Evolutionary conservation across 192 early-diverging fungal genomes (phyloP).

Genomic region (Gryganskiella cystojenkinii): DNA sequence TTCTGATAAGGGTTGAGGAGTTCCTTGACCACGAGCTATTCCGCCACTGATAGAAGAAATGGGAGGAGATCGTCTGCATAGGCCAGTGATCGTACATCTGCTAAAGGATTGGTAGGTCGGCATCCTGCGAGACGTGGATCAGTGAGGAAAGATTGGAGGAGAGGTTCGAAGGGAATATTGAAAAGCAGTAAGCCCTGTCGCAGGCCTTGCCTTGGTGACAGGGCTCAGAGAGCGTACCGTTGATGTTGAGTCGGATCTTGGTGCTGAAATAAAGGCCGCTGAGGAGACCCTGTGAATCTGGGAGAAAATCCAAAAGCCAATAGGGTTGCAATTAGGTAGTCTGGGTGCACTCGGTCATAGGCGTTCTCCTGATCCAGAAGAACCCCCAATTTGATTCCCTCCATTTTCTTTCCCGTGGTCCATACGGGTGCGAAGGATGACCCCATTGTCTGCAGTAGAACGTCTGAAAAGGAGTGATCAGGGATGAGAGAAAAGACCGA

Average conservation of each 20-base stretch:
- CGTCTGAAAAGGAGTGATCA: too few species aligned
- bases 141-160: conserved; percentile 4
- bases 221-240: conserved; percentile 1
- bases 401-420: too few species aligned
- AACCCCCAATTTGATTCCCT: too few species aligned
- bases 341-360: conserved; percentile 38
- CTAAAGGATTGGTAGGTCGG: neutral
- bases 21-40: conserved; percentile 3
- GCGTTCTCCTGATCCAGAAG: conserved; percentile 50
- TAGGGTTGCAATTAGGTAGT: conserved; percentile 3
- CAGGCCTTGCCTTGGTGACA: conserved; percentile 29
- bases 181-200: conserved; percentile 46
- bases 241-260: conserved; percentile 18
- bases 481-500: too few species aligned
- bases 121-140: neutral
- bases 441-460: too few species aligned
- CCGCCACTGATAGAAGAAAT: neutral
- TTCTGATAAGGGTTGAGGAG: conserved; percentile 1
- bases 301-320: neutral
- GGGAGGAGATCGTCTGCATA: conserved; percentile 45
- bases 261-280: conserved; percentile 31
- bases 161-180: conserved; percentile 44
- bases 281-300: neutral
- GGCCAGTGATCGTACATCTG: conserved; percentile 9
- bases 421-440: too few species aligned